Conservation (phyloP, 257 asterid genomes). For the Buddleja alternifolia region DNA sequence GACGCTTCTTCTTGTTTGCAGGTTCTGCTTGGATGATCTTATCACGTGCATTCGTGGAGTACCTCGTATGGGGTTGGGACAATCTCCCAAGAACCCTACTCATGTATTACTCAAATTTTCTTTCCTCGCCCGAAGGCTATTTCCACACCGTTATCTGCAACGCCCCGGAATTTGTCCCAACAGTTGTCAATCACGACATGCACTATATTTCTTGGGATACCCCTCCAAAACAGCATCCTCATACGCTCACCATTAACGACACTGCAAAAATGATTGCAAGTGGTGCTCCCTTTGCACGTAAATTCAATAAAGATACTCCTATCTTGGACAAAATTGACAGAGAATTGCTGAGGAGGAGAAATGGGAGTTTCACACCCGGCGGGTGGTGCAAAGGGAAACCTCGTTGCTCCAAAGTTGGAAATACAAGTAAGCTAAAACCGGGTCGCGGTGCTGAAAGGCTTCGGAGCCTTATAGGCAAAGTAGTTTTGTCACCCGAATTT, state of each 20-base stretch:
- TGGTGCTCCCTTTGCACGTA: constrained; percentile 89
- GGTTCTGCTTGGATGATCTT: constrained; percentile 98
- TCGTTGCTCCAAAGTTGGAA: constrained; percentile 74
- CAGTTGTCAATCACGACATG: constrained; percentile 94
- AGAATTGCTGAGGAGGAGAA: constrained; percentile 61
- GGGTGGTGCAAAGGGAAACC: constrained; percentile 88
- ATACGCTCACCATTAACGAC: constrained; percentile 61
- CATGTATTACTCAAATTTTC: constrained; percentile 92
- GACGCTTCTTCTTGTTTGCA: constrained; percentile 30
- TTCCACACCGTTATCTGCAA: constrained; percentile 93
- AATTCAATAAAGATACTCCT: constrained; percentile 62
- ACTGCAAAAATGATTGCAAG: constrained; percentile 65
- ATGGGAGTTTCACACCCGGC: constrained; percentile 80
- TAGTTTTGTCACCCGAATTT: constrained; percentile 42
- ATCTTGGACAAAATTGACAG: constrained; percentile 69
- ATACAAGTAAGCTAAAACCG: constrained; percentile 55
- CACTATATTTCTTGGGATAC: constrained; percentile 88
- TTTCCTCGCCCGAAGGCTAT: constrained; percentile 95
- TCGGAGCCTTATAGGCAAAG: constrained; percentile 52
- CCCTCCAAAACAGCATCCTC: constrained; percentile 95
- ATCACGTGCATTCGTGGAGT: constrained; percentile 82
- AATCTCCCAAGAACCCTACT: constrained; percentile 93
- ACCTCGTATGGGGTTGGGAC: constrained; percentile 96
- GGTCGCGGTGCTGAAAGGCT: constrained; percentile 79
- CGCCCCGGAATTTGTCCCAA: constrained; percentile 70